These are phyloP conservation scores for Solanum chacoense DNA, from an alignment of 305 asterid genomes.

Conservation along the genomic window DNA sequence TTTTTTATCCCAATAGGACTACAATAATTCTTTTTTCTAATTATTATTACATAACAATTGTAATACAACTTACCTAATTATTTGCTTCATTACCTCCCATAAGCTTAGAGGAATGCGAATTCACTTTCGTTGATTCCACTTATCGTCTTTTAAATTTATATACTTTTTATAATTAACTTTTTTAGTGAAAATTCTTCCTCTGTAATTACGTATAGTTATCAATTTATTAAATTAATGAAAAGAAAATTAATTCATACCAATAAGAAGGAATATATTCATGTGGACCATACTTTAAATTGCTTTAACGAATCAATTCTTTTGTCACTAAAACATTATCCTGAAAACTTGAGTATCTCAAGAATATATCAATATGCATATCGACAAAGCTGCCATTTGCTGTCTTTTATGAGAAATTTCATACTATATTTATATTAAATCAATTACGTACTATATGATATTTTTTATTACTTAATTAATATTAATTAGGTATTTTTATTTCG, in stretches of 20 bases:
- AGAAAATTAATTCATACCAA: not conserved
- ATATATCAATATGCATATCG: not conserved
- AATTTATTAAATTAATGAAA: not conserved
- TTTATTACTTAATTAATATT: no score
- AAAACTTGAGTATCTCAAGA: not conserved
- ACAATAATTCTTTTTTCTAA: no score
- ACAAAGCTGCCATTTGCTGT: not conserved
- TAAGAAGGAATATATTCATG: not conserved
- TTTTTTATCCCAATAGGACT: no score
- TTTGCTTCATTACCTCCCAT: not conserved
- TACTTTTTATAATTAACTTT: not conserved
- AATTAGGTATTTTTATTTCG: no score
- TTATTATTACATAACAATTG: no score
- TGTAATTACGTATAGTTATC: not conserved
- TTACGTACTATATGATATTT: conserved; percentile 18
- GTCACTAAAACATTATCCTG: not conserved
- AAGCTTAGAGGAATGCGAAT: not conserved
- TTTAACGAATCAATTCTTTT: not conserved
- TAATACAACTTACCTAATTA: no score
- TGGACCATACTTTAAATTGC: not conserved
- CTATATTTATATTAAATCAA: conserved; percentile 14
- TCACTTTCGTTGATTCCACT: not conserved
- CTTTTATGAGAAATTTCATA: conserved; percentile 15
- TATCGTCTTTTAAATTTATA: not conserved
- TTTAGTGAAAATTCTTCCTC: not conserved